Base-by-base conservation (phyloP, 164 flowering plant genomes). In the Vitis rupestris region DNA sequence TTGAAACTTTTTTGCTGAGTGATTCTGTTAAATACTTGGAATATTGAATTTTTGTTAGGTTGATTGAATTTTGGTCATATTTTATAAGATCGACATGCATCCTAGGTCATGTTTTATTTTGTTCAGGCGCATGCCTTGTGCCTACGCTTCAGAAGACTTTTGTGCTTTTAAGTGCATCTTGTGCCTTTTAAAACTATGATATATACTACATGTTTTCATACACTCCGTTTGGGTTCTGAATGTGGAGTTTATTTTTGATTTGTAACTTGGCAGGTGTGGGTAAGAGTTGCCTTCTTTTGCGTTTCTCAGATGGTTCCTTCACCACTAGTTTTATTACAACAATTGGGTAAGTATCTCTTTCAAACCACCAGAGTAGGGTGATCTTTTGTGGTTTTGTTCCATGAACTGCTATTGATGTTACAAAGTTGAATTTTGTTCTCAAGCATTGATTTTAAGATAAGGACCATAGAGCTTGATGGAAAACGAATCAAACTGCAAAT, bases 321-420 rank as follows among this genome's bases (percentile, higher is more conserved):
- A 92, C 97, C 19, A 90, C 97, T 60, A 90, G 97, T 79, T 92
- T 92, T 71, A 90, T 92, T 13, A 90, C 96, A 37, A 92, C 98
- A 66, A 92, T 92, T 73, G 96, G 96, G 97, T 90, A 57, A 7
- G 82, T 65, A 27, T n/a, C 30, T 68, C 63, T 23, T 54, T 10
- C 15, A 56, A 12, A 11, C 4, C 3, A 47, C 5, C 29, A 54
- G 30, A 23, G 14, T 48, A 16, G 10, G 5, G 31, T n/a, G 7
- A 7, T 37, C 55, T 31, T 48, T 11, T 55, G 48, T 51, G 9
- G 49, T 4, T 48, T 49, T 47, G 15, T 63, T 70, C 15, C 31
- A 14, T 5, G 12, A 9, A 10, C 10, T 58, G 47, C 31, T 59
- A 53, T 37, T 65, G 62, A 65, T 69, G n/a, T 57, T 16, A 51